Base-by-base conservation (phyloP, 2,329 filamentous ascomycete genomes). In the Rutstroemia sp. region DNA sequence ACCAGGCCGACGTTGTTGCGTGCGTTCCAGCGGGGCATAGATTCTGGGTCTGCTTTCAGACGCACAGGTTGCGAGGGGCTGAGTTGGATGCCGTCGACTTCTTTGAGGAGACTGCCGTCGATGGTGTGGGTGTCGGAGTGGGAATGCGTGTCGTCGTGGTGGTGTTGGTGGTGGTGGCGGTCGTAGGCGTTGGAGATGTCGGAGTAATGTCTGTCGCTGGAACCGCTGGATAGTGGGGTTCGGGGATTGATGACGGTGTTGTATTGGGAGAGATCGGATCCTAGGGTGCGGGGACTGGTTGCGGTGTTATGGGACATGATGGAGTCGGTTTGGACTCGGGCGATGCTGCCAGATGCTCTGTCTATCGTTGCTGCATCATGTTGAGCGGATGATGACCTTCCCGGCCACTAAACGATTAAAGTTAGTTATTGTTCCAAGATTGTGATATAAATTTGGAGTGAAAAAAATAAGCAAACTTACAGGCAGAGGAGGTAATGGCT, bases 1-100 rank as follows among this genome's bases (percentile, higher is more conserved):
- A 44, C 41, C 1, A 72, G 67, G 5, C 73, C 75, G 0, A 67
- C 65, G 2, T 67, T 72, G 61, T 74, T 75, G 48, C 78, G 73
- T 2, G 80, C 77, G 41, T 71, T 72, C 73, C 76, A 78, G 50
- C 77, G 76, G 1, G 79, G 79, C 73, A 81, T 78, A 12, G 69
- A 70, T 27, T 68, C 67, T 5, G 77, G 76, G 48, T 81, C 78
- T 6, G 74, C 76, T 64, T 76, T 77, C 60, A 81, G 63, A 4
- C 76, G 75, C 17, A 81, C 69, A 2, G 76, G 74, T 55, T 76
- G 73, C 58, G 62, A 69, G 45, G 67, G 69, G 56, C 73, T 71
- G 23, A 78, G 68, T n/a, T 75, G 74, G 2, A 73, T 60, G 5
- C 67, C 67, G 10, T 71, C 67, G 23, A 73, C 51, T 30, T 73